phyloP scores from a whole-genome alignment of 129 eudicot genomes.

The Pseudognaphalium luteoalbum region DNA sequence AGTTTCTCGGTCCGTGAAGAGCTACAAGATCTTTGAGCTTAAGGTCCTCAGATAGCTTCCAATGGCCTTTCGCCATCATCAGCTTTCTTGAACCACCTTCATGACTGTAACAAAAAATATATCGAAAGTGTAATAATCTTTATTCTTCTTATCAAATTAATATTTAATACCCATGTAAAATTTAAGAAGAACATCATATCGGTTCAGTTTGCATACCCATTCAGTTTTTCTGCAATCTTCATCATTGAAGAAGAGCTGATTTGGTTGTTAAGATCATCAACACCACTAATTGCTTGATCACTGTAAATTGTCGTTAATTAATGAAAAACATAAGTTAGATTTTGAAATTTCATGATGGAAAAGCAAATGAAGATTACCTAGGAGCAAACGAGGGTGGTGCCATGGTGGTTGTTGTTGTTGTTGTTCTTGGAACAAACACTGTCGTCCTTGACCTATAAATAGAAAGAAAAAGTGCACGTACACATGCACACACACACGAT shows the following conservation, averaged over 20 bases:
- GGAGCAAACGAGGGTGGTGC: slow-evolving; percentile 21
- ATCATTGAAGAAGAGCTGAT: not conserved
- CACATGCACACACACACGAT: not conserved
- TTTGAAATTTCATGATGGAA: slow-evolving; percentile 20
- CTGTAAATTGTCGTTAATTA: slow-evolving; percentile 11
- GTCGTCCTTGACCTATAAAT: slow-evolving; percentile 10
- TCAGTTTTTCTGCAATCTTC: slow-evolving; percentile 7
- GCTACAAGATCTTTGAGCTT: slow-evolving; percentile 52
- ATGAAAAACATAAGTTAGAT: slow-evolving; percentile 10
- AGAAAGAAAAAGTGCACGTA: slow-evolving; percentile 18
- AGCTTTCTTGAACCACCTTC: slow-evolving; percentile 4
- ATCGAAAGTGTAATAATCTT: not conserved
- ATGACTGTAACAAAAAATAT: slow-evolving; percentile 12
- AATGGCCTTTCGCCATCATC: slow-evolving; percentile 40
- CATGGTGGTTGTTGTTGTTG: not conserved
- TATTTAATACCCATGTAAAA: not conserved
- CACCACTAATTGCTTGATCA: not conserved
- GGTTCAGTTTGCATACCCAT: slow-evolving; percentile 12
- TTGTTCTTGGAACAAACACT: slow-evolving; percentile 20
- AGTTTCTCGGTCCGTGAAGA: slow-evolving; percentile 53
- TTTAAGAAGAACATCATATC: not conserved
- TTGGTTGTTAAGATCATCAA: slow-evolving; percentile 7
- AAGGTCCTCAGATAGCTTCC: slow-evolving; percentile 58
- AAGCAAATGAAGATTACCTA: slow-evolving; percentile 17
- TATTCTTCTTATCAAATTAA: not conserved